These are phyloP conservation scores for Phycomyces nitens DNA, from an alignment of 192 early-diverging fungal species.

Conservation along the genomic window DNA sequence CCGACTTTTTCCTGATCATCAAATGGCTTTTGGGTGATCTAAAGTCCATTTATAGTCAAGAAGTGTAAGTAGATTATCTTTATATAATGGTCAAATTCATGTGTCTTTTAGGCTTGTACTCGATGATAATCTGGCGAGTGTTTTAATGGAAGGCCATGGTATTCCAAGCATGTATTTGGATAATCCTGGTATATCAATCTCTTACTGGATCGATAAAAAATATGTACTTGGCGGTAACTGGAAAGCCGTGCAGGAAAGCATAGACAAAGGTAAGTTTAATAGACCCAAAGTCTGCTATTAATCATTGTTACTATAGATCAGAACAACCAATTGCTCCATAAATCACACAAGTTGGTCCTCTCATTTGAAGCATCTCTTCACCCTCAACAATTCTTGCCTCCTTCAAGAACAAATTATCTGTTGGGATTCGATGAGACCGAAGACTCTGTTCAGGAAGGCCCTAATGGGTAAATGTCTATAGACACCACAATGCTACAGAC, in stretches of 20 bases:
- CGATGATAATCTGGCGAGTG: conserved; percentile 7
- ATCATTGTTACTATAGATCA: neutral
- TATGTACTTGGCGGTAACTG: conserved; percentile 9
- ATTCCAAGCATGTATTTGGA: conserved; percentile 27
- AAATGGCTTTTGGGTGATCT: conserved; percentile 23
- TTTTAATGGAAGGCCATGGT: conserved; percentile 32
- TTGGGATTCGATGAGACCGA: conserved; percentile 27
- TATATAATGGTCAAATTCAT: neutral
- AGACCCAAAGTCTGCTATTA: neutral
- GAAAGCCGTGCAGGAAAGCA: conserved; percentile 5
- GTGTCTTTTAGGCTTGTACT: conserved; percentile 8
- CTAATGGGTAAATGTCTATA: conserved; percentile 28
- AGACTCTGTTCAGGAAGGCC: conserved; percentile 18
- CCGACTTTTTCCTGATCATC: conserved; percentile 24
- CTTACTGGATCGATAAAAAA: conserved; percentile 25
- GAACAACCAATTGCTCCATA: conserved; percentile 1
- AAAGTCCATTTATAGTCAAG: conserved; percentile 16
- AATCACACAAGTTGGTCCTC: conserved; percentile 13
- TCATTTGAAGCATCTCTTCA: conserved; percentile 24
- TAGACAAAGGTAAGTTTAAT: conserved; percentile 13
- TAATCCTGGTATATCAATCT: conserved; percentile 28
- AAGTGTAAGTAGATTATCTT: conserved; percentile 22
- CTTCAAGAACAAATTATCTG: conserved; percentile 18
- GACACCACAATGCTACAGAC: no score
- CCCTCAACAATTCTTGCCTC: conserved; percentile 7